Evolutionary conservation across 352 stramenopile genomes (phyloP), one percentile per base, ranked within the genome.

Genomic region (Phytophthora melonis): DNA sequence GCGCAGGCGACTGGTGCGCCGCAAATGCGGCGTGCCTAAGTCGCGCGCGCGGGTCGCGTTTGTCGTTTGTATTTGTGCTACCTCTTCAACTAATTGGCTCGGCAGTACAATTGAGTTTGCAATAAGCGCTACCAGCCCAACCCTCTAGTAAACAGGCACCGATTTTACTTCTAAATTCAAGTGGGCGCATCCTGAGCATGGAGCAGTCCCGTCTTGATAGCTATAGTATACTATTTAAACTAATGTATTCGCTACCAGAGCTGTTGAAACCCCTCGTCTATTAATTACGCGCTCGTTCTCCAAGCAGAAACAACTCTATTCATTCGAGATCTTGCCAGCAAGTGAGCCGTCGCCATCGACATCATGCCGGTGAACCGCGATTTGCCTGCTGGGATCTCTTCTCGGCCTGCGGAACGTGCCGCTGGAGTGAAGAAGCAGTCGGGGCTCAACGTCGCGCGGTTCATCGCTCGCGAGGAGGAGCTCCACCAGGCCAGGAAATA

Each of bases 391-490:
- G 85, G 85, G 5, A 77, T 91, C 30, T 72, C 85, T 5, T 88
- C 77, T 4, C 68, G 75, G 16, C 21, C 63, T 49, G 34, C 45
- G 11, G 53, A 55, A 36, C 63, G 64, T 66, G 41, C 74, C 77
- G n/a, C 30, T 27, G 47, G 56, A 32, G 63, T 58, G 2, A 85
- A 88, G 61, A 82, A 79, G 47, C 70, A 79, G 13, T 81, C 77
- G 16, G 86, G 82, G 11, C 74, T 82, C n/a, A 93, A 95, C 56
- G 88, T 93, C 47, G 77, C 76, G 58, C 84, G 83, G 10, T 93
- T 93, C 69, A 95, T 95, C 60, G 82, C 80, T 9, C 84, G 88
- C 1, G 88, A 93, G 47, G 88, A 95, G 6, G 82, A 95, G 60
- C 79, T 95, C 3, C 77, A 90, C 53, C 82, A 90, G 53, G 86